Percentiles rank a stretch among this genome's conserved stretches.
phyloP scores from a whole-genome alignment of 805 yeast species.

The Vanderwaltozyma verrucispora region DNA sequence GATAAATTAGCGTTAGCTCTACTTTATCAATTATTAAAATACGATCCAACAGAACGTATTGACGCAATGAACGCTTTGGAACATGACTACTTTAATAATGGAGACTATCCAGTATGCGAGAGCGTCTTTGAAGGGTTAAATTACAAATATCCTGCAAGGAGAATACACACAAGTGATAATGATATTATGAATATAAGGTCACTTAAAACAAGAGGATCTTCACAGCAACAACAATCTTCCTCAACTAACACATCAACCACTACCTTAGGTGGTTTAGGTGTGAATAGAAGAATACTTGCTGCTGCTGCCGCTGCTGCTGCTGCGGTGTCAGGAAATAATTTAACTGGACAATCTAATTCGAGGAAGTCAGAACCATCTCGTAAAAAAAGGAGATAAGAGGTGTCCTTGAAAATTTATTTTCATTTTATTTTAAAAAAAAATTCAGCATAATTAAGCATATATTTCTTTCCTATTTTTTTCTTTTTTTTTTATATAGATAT shows the following conservation, averaged over 20 bases:
- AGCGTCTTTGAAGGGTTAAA: slow-evolving; percentile 74
- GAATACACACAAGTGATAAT: slow-evolving; percentile 79
- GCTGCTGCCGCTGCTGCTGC: slow-evolving; percentile 33
- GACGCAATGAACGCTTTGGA: slow-evolving; percentile 68
- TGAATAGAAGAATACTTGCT: slow-evolving; percentile 27
- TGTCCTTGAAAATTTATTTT: too few relatives aligned
- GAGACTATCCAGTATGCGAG: slow-evolving; percentile 56
- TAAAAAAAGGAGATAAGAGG: slow-evolving; percentile 22
- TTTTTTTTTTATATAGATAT: too few relatives aligned
- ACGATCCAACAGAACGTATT: slow-evolving; percentile 72
- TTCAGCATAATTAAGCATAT: too few relatives aligned
- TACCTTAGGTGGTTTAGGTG: slow-evolving; percentile 27
- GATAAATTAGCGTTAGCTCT: slow-evolving; percentile 60
- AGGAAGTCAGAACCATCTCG: slow-evolving; percentile 19
- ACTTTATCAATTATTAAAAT: slow-evolving; percentile 54
- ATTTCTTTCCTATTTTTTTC: too few relatives aligned
- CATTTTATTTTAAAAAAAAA: too few relatives aligned
- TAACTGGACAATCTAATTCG: slow-evolving; percentile 8
- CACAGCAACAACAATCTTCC: slow-evolving; percentile 14
- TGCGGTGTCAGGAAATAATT: slow-evolving; percentile 24
- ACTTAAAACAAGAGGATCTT: slow-evolving; percentile 3
- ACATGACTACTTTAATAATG: slow-evolving; percentile 59
- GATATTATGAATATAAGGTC: slow-evolving; percentile 42
- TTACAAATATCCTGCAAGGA: slow-evolving; percentile 71
- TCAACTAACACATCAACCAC: slow-evolving; percentile 16